Evolutionary conservation across 257 asterid species (phyloP).

Genomic region (Nicotiana knightiana): DNA sequence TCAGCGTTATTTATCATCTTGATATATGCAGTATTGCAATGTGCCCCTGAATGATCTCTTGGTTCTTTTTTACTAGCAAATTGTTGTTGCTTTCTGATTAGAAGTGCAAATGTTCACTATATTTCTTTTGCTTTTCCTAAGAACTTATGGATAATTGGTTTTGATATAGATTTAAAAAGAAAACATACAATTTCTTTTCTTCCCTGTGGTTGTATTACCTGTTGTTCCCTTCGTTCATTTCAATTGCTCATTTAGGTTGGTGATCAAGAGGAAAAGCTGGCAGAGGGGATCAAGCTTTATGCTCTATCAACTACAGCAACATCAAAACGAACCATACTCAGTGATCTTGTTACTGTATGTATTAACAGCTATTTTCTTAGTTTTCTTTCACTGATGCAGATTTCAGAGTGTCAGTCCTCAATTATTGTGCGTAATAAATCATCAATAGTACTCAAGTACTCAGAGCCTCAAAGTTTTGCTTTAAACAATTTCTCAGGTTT

Average conservation of each 20-base stretch:
- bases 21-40: background rate
- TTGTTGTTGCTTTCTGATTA: background rate
- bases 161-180: background rate
- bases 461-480: background rate
- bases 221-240: constrained; percentile 3
- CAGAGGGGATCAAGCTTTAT: constrained; percentile 81
- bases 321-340: constrained; percentile 65
- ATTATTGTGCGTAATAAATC: background rate
- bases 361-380: background rate
- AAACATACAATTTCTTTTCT: background rate
- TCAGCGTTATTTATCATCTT: background rate
- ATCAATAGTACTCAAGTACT: background rate
- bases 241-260: constrained; percentile 55
- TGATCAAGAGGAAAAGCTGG: constrained; percentile 69
- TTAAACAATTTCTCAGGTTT: constrained; percentile 41
- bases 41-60: background rate
- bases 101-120: background rate
- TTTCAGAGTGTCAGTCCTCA: background rate
- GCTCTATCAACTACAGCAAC: constrained; percentile 56
- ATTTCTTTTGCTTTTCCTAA: background rate
- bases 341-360: constrained; percentile 75
- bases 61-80: background rate
- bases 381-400: background rate
- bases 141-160: background rate
- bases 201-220: background rate